Evolutionary conservation across 148 eudicot species (phyloP), one percentile per base, ranked within the genome.

Genomic region (Agrostemma githago): DNA sequence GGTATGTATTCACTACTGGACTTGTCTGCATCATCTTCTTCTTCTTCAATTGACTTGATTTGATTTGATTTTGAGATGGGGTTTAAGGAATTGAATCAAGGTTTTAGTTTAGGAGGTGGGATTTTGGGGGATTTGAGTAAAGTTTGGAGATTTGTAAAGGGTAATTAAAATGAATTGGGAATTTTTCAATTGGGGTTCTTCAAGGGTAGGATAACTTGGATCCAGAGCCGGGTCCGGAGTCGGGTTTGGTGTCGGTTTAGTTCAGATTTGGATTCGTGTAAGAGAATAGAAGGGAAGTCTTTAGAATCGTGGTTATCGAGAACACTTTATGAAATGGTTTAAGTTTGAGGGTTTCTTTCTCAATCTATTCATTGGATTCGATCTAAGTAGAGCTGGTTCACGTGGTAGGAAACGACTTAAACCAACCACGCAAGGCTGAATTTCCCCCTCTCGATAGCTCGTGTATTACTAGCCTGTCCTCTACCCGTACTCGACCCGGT

Each of bases 1-100:
- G 92, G 56, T 86, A 89, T 39, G 82, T 77, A 68, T 86, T 86
- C 48, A 89, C 89, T 21, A 84, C 76, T 71, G 82, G 73, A 5
- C 72, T 70, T n/a, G 75, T 7, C 2, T 64, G 70, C 78, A 70
- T 78, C 90, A 83, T 85, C 53, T 72, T 63, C 40, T 15, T 44
- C 39, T n/a, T n/a, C n/a, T n/a, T n/a, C n/a, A n/a, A n/a, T 43
- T 62, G 53, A 20, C 7, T 8, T 61, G 11, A 26, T 61, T 21
- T 26, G 56, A 48, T 6, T 51, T 51, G 8, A 1, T 51, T 6
- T 5, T 46, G 10, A 26, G 34, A 26, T 46, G 10, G 8, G 56
- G 14, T 9, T 48, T 48, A 26, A 26, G 1, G 2, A 48, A 48
- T 7, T 48, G 54, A 9, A 2, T 48, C 11, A 8, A 48, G 34